Evolutionary conservation across 306 rosid species (phyloP).

Genomic region (Medicago arabica): DNA sequence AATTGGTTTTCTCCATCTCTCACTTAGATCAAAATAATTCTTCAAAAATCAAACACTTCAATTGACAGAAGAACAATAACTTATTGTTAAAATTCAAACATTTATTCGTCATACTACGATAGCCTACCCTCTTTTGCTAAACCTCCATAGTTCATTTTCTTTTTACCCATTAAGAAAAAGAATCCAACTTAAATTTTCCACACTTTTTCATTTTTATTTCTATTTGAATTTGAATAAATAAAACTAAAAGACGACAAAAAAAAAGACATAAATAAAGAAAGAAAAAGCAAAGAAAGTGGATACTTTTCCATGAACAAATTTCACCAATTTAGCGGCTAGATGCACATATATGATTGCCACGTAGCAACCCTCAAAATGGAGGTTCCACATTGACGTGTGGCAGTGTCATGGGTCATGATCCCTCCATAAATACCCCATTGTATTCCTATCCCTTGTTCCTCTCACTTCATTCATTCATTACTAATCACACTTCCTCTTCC

Average conservation of each 20-base stretch:
- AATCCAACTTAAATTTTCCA: background rate
- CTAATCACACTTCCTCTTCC: background rate
- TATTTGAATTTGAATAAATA: background rate
- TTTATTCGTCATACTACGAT: no score
- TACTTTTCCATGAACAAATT: conserved; percentile 48
- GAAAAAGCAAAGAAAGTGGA: conserved; percentile 33
- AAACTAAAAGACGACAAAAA: background rate
- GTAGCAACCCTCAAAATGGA: conserved; percentile 45
- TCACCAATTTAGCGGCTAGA: conserved; percentile 38
- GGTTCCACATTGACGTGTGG: conserved; percentile 65
- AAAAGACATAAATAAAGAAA: background rate
- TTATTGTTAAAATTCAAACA: no score
- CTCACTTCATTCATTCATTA: conserved; percentile 49
- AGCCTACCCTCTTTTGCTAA: no score
- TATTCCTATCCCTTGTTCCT: conserved; percentile 37
- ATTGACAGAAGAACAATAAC: no score
- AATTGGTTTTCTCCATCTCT: no score
- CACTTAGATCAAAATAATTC: no score
- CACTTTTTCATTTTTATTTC: background rate
- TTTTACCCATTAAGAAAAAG: background rate
- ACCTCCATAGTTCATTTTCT: background rate
- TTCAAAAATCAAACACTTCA: no score
- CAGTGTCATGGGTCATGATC: conserved; percentile 42
- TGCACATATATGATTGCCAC: conserved; percentile 54
- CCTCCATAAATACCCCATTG: conserved; percentile 61